Conservation (phyloP, 768 basidiomycete genomes). For the Russula emetica region DNA sequence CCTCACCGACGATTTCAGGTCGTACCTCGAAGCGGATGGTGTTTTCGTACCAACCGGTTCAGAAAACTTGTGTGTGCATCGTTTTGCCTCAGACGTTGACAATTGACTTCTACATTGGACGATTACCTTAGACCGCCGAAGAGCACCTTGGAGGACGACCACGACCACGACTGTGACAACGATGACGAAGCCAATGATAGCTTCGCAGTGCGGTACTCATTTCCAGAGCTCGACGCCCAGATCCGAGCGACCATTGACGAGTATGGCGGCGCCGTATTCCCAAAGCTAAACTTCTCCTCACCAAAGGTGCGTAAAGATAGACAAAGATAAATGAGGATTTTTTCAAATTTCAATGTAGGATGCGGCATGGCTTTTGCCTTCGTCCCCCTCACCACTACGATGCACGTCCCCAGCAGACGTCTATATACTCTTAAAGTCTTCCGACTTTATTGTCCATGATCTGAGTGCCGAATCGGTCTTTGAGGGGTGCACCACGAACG, state of each 20-base stretch:
- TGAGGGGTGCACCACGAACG: slow-evolving; percentile 47
- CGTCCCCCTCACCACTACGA: slow-evolving; percentile 69
- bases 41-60: slow-evolving; percentile 79
- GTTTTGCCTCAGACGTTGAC: not conserved
- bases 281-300: slow-evolving; percentile 95
- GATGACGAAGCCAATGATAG: slow-evolving; percentile 39
- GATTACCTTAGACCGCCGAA: slow-evolving; percentile 44
- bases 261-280: slow-evolving; percentile 84
- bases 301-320: slow-evolving; percentile 63
- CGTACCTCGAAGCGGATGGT: slow-evolving; percentile 80
- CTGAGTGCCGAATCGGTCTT: slow-evolving; percentile 59
- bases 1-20: slow-evolving; percentile 54
- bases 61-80: slow-evolving; percentile 59
- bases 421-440: slow-evolving; percentile 88
- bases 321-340: too few relatives aligned
- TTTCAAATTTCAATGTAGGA: slow-evolving; percentile 51
- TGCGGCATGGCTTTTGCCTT: slow-evolving; percentile 85
- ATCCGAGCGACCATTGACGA: slow-evolving; percentile 62
- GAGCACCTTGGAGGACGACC: slow-evolving; percentile 51
- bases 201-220: slow-evolving; percentile 46
- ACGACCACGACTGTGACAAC: slow-evolving; percentile 41
- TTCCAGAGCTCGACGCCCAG: slow-evolving; percentile 74
- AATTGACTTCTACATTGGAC: not conserved
- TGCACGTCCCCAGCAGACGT: slow-evolving; percentile 88
- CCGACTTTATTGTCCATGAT: slow-evolving; percentile 85